phyloP scores from a whole-genome alignment of 495 filamentous ascomycete species.

The Oleoguttula mirabilis region DNA sequence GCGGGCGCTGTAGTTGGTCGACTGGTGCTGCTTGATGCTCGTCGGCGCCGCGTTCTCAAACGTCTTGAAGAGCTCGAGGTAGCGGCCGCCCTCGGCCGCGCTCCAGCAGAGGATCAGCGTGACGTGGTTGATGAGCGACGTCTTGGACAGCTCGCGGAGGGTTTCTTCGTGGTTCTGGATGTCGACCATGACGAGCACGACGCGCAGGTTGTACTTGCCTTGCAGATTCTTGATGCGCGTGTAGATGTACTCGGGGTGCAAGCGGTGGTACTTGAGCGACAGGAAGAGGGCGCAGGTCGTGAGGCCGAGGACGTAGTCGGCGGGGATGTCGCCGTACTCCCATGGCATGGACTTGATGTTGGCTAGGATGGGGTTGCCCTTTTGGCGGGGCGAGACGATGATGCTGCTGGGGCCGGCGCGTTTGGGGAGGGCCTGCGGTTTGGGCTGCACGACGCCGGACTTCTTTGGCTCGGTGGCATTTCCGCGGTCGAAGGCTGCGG shows the following conservation, averaged over 20 bases:
- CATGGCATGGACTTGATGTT: constrained; percentile 73
- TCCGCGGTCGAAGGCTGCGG: constrained; percentile 3
- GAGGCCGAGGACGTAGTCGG: constrained; percentile 78
- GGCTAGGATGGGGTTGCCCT: constrained; percentile 87
- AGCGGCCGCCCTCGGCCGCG: constrained; percentile 80
- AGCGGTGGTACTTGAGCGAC: constrained; percentile 89
- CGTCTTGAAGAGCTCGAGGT: constrained; percentile 86
- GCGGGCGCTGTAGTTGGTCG: constrained; percentile 69
- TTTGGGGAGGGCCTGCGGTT: constrained; percentile 63
- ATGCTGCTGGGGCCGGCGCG: constrained; percentile 64
- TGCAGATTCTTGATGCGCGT: constrained; percentile 69
- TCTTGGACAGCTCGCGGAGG: constrained; percentile 75
- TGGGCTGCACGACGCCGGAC: constrained; percentile 48
- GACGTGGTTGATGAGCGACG: constrained; percentile 78
- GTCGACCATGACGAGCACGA: constrained; percentile 84
- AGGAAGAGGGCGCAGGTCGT: constrained; percentile 90
- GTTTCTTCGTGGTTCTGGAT: constrained; percentile 74
- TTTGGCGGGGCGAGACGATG: constrained; percentile 74
- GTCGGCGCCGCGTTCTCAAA: constrained; percentile 75
- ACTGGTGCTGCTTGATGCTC: constrained; percentile 70
- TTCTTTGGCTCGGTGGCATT: background rate
- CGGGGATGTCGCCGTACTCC: constrained; percentile 91
- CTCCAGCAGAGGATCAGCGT: constrained; percentile 91
- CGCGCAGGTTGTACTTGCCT: constrained; percentile 69
- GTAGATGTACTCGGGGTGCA: constrained; percentile 98